phyloP scores from a whole-genome alignment of 371 early-diverging fungal genomes.

The Lichtheimia ornata region DNA sequence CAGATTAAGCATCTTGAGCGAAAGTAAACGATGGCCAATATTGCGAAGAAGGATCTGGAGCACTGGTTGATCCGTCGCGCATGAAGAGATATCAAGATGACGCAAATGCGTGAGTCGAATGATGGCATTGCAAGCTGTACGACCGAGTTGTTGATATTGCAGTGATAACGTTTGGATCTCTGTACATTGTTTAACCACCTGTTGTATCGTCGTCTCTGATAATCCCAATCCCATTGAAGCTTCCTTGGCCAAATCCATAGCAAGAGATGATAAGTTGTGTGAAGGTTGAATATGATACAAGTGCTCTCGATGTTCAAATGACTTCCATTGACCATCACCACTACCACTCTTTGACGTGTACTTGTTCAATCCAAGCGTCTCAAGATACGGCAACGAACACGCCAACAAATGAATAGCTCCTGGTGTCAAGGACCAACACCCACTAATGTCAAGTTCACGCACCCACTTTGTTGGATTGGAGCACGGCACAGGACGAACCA shows the following conservation, averaged over 20 bases:
- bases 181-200: conserved; percentile 8
- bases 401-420: conserved; percentile 26
- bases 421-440: conserved; percentile 33
- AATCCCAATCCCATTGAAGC: conserved; percentile 21
- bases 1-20: conserved; percentile 46
- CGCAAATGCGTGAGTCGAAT: conserved; percentile 15
- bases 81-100: conserved; percentile 42
- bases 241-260: conserved; percentile 38
- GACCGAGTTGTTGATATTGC: conserved; percentile 33
- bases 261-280: conserved; percentile 32
- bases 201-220: conserved; percentile 18
- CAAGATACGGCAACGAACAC: conserved; percentile 23
- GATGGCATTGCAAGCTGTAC: conserved; percentile 13
- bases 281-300: conserved; percentile 42
- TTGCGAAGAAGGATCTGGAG: conserved; percentile 29
- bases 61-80: conserved; percentile 23
- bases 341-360: conserved; percentile 15
- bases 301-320: conserved; percentile 39
- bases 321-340: conserved; percentile 1
- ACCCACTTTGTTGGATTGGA: not conserved
- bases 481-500: not conserved
- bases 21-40: conserved; percentile 17
- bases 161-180: conserved; percentile 27
- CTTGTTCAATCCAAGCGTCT: conserved; percentile 23
- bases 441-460: conserved; percentile 29